Evolutionary conservation across 2,329 filamentous ascomycete genomes (phyloP).

Genomic region (Apiospora kogelbergensis): DNA sequence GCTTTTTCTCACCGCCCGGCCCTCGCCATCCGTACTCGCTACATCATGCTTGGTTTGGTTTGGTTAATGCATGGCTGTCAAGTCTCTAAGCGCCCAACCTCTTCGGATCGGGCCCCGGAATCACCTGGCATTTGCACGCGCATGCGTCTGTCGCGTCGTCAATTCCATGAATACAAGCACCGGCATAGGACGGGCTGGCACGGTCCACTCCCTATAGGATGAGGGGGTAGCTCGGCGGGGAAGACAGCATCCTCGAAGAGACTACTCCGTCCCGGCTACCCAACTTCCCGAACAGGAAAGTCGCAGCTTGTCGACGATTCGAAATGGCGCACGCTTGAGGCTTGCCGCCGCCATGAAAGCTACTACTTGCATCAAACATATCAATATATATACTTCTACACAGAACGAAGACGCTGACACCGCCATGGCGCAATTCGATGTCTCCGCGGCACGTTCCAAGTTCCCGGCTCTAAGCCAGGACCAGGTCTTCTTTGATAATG

Average conservation of each 20-base stretch:
- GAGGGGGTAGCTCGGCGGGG: not conserved
- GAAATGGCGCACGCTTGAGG: not conserved
- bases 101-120: not conserved
- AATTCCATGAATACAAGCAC: no score
- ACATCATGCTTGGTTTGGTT: not conserved
- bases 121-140: not conserved
- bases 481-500: constrained; percentile 77
- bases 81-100: not conserved
- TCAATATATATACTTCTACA: not conserved
- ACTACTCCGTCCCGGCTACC: not conserved
- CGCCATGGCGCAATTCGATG: constrained; percentile 45
- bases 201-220: no score
- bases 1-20: not conserved
- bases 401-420: not conserved
- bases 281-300: not conserved
- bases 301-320: not conserved
- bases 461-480: constrained; percentile 69
- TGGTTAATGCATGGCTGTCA: not conserved
- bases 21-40: not conserved
- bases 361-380: not conserved
- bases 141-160: not conserved
- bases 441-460: constrained; percentile 53
- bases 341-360: not conserved
- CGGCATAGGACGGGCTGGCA: no score
- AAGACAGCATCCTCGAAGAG: not conserved